Conservation (phyloP, 2,329 filamentous ascomycete genomes). For the Paramyrothecium sp. region DNA sequence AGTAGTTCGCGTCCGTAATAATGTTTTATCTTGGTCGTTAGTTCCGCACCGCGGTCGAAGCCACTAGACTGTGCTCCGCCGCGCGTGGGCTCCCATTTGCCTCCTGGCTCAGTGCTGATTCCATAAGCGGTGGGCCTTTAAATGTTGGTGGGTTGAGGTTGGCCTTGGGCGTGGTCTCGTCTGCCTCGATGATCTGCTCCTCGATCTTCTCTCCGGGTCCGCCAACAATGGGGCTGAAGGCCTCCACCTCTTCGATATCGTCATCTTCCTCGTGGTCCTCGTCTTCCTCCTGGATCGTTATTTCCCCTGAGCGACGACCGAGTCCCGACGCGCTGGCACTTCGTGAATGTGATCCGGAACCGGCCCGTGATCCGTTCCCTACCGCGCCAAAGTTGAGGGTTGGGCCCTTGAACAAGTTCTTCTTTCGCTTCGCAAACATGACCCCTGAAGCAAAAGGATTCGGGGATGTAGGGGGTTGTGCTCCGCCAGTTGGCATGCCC, state of each 20-base stretch:
- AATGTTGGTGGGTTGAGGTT: slow-evolving; percentile 5
- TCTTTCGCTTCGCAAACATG: slow-evolving; percentile 78
- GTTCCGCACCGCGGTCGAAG: neutral
- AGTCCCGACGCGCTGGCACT: slow-evolving; percentile 62
- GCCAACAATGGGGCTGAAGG: slow-evolving; percentile 51
- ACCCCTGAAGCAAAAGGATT: slow-evolving; percentile 63
- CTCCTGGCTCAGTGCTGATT: neutral
- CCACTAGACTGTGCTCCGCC: neutral
- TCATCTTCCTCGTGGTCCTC: slow-evolving; percentile 47
- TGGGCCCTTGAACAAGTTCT: slow-evolving; percentile 80
- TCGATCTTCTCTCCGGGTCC: slow-evolving; percentile 43
- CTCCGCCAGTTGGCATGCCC: slow-evolving; percentile 45
- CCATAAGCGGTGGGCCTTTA: neutral
- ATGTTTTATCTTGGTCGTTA: neutral
- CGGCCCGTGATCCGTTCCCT: slow-evolving; percentile 26
- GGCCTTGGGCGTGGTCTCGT: slow-evolving; percentile 22
- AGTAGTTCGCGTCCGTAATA: neutral
- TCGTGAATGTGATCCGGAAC: slow-evolving; percentile 44
- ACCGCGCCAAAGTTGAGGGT: slow-evolving; percentile 55
- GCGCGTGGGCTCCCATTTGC: neutral
- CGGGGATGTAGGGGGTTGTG: slow-evolving; percentile 48
- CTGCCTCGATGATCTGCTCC: slow-evolving; percentile 46
- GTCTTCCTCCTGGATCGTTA: slow-evolving; percentile 68
- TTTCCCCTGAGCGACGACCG: slow-evolving; percentile 70
- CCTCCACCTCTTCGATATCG: slow-evolving; percentile 58